These are phyloP conservation scores for Trichoderma breve DNA, from an alignment of 2,329 filamentous ascomycete species.

Conservation along the genomic window DNA sequence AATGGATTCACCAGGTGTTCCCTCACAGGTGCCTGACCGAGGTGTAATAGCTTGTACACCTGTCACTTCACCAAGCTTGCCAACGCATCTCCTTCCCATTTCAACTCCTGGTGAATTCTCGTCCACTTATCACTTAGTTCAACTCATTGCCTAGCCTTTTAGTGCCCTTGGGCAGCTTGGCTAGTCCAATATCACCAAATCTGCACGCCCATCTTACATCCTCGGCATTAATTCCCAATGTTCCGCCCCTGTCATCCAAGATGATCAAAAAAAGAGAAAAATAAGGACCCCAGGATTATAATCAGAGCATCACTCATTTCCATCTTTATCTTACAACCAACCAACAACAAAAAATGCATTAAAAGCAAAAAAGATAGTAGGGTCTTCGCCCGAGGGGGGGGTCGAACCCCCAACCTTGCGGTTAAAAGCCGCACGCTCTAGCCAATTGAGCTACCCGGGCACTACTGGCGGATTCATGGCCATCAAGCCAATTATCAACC, in stretches of 20 bases:
- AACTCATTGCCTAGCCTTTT: neutral
- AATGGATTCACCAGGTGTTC: neutral
- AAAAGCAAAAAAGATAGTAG: neutral
- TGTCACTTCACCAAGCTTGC: neutral
- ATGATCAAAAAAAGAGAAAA: neutral
- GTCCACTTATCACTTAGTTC: neutral
- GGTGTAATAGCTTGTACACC: neutral
- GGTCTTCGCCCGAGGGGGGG: conserved; percentile 31
- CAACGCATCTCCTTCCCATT: neutral
- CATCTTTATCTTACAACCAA: neutral
- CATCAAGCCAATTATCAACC: neutral
- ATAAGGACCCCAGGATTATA: no score
- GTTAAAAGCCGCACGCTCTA: conserved; percentile 37
- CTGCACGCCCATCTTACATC: neutral
- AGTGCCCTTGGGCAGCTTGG: neutral
- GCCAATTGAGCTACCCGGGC: conserved; percentile 35
- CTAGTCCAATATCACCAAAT: neutral
- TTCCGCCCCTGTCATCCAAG: neutral
- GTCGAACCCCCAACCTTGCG: conserved; percentile 36
- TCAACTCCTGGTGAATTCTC: neutral
- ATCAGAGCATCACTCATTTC: no score
- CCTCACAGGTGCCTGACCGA: neutral
- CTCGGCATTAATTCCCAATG: neutral
- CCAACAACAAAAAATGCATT: neutral
- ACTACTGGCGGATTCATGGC: neutral